Evolutionary conservation across 2,329 filamentous ascomycete species (phyloP).

Genomic region (Trichoderma arundinaceum): DNA sequence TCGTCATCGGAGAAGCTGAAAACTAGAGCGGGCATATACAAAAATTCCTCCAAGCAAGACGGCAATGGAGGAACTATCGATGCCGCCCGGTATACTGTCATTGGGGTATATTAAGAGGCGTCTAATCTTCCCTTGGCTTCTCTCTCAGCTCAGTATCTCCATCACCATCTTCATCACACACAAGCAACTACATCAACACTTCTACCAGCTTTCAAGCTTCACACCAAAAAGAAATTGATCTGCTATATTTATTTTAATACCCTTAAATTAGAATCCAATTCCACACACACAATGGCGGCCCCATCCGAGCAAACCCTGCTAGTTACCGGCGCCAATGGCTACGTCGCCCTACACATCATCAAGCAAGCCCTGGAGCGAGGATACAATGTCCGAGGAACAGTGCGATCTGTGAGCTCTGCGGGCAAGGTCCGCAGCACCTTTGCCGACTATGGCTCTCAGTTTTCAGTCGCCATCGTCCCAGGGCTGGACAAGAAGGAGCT

Average conservation of each 20-base stretch:
- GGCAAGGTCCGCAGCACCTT: slow-evolving; percentile 21
- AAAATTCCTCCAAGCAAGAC: background rate
- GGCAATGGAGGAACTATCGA: background rate
- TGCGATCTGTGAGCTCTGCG: slow-evolving; percentile 14
- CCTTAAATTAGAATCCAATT: background rate
- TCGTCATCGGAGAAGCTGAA: slow-evolving; percentile 1
- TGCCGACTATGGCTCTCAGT: slow-evolving; percentile 33
- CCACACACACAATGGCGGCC: slow-evolving; percentile 3
- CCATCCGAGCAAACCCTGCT: slow-evolving; percentile 31
- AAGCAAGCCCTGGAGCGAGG: slow-evolving; percentile 24
- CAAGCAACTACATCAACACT: background rate
- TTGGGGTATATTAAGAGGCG: background rate
- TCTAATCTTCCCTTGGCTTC: background rate
- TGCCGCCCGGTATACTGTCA: background rate
- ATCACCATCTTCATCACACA: background rate
- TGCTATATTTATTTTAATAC: background rate
- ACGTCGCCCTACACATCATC: slow-evolving; percentile 30
- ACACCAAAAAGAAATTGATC: no score
- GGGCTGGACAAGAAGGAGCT: slow-evolving; percentile 73
- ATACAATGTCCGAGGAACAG: slow-evolving; percentile 29
- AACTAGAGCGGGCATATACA: background rate
- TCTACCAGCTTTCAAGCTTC: background rate
- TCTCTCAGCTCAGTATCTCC: background rate
- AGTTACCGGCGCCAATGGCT: slow-evolving; percentile 33
- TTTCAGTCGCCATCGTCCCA: slow-evolving; percentile 64